Conservation (phyloP, 352 stramenopile genomes). For the Globisporangium paddicum region DNA sequence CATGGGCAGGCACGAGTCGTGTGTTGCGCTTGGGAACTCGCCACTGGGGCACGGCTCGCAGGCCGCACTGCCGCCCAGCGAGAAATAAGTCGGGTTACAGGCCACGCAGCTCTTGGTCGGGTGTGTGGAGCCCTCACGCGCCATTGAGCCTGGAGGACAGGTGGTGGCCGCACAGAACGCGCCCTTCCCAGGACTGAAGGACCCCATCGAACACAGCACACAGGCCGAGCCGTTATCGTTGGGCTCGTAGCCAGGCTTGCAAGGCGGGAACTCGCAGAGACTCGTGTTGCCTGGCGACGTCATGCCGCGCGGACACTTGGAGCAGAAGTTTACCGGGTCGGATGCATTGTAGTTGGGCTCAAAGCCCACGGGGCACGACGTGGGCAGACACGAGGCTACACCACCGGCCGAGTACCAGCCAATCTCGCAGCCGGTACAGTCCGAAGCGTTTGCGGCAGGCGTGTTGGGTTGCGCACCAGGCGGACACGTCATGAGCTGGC, state of each 20-base stretch:
- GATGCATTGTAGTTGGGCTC: conserved; percentile 26
- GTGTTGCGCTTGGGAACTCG: conserved; percentile 21
- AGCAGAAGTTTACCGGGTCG: conserved; percentile 24
- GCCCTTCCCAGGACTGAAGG: conserved; percentile 25
- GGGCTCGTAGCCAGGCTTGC: conserved; percentile 37
- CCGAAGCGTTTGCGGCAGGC: conserved; percentile 13
- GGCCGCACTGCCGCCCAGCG: conserved; percentile 23
- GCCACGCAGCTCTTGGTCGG: conserved; percentile 19
- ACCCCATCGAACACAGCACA: conserved; percentile 19
- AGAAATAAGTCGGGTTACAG: conserved; percentile 29
- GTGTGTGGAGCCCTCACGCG: conserved; percentile 19
- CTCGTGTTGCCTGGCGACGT: conserved; percentile 27
- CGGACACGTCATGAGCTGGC: conserved; percentile 25
- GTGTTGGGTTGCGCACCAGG: conserved; percentile 23
- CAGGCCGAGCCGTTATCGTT: conserved; percentile 26
- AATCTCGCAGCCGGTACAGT: conserved; percentile 26
- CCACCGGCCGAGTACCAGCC: conserved; percentile 35
- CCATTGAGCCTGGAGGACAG: conserved; percentile 22
- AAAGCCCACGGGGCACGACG: conserved; percentile 22
- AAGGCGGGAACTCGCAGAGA: conserved; percentile 29
- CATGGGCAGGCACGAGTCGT: conserved; percentile 22
- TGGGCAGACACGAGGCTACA: conserved; percentile 16
- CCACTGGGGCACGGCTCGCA: conserved; percentile 28
- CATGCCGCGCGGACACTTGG: conserved; percentile 26
- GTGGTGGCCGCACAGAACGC: conserved; percentile 23